Percentiles rank a stretch among this genome's conserved stretches.
Conservation (phyloP, 345 rosid species). For the Aquilaria malaccensis region DNA sequence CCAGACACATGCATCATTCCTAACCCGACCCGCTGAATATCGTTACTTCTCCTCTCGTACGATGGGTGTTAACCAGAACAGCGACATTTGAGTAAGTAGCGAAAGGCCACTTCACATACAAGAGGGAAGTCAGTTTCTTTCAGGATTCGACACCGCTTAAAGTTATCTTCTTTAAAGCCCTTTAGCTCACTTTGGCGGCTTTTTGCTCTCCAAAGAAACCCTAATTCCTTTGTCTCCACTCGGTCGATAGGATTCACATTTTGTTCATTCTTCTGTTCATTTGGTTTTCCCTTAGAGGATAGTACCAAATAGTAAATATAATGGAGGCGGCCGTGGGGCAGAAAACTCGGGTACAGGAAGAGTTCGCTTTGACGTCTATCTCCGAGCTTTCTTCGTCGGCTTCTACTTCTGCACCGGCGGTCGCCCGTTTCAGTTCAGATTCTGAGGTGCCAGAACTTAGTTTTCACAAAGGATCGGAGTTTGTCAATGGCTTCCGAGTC, state of each 20-base stretch:
- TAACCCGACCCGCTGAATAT: too few relatives aligned
- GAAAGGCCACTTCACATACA: too few relatives aligned
- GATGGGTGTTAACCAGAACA: too few relatives aligned
- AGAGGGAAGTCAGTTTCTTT: too few relatives aligned
- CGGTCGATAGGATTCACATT: background rate
- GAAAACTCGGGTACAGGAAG: conserved; percentile 23
- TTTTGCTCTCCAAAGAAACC: conserved; percentile 18
- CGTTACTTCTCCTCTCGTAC: too few relatives aligned
- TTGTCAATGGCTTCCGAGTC: conserved; percentile 25
- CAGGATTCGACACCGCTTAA: background rate
- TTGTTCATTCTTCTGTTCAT: background rate
- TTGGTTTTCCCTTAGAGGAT: background rate
- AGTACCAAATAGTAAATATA: background rate
- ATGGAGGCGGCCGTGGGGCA: conserved; percentile 33
- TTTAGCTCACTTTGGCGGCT: conserved; percentile 16
- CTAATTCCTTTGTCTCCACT: conserved; percentile 21
- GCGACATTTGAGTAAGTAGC: too few relatives aligned
- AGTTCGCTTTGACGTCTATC: conserved; percentile 50
- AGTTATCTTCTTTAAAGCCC: conserved; percentile 1
- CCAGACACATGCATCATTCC: too few relatives aligned
- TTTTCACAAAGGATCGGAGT: conserved; percentile 34
- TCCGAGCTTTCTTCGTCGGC: conserved; percentile 44
- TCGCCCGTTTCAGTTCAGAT: conserved; percentile 49
- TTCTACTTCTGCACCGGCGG: conserved; percentile 34
- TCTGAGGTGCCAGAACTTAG: conserved; percentile 52